phyloP scores from a whole-genome alignment of 306 rosid genomes.

The Arachis hypogaea region DNA sequence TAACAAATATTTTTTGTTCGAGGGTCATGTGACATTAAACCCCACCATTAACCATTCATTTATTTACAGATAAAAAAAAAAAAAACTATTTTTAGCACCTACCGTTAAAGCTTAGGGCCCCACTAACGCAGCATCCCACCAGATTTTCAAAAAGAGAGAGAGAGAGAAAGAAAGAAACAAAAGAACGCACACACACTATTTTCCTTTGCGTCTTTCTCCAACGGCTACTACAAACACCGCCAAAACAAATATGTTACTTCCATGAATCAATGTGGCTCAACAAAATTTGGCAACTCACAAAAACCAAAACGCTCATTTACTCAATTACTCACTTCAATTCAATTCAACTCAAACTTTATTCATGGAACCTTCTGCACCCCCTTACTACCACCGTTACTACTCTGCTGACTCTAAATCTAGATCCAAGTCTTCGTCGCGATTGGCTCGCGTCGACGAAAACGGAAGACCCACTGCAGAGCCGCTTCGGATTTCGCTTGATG shows the following conservation, averaged over 20 bases:
- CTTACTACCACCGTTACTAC: conserved; percentile 41
- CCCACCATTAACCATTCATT: too few relatives aligned
- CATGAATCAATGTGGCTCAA: background rate
- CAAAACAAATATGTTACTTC: background rate
- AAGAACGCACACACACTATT: too few relatives aligned
- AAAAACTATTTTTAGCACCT: background rate
- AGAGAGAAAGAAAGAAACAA: conserved; percentile 6
- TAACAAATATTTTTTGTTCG: too few relatives aligned
- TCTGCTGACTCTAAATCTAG: conserved; percentile 42
- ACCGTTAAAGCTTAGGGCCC: conserved; percentile 48
- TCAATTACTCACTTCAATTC: background rate
- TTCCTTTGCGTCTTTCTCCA: conserved; percentile 22
- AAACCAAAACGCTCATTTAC: background rate
- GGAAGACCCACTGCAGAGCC: conserved; percentile 29
- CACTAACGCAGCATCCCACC: conserved; percentile 26
- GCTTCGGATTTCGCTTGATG: conserved; percentile 48
- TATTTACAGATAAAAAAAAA: too few relatives aligned
- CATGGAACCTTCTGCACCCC: conserved; percentile 62
- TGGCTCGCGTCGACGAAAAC: conserved; percentile 37
- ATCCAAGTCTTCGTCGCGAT: conserved; percentile 54
- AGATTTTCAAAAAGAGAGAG: conserved; percentile 22
- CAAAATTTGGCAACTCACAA: background rate
- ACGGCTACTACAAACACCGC: conserved; percentile 50
- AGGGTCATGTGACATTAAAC: too few relatives aligned
- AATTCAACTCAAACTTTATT: background rate